Conservation (phyloP, 306 rosid genomes). For the Trifolium subterraneum region DNA sequence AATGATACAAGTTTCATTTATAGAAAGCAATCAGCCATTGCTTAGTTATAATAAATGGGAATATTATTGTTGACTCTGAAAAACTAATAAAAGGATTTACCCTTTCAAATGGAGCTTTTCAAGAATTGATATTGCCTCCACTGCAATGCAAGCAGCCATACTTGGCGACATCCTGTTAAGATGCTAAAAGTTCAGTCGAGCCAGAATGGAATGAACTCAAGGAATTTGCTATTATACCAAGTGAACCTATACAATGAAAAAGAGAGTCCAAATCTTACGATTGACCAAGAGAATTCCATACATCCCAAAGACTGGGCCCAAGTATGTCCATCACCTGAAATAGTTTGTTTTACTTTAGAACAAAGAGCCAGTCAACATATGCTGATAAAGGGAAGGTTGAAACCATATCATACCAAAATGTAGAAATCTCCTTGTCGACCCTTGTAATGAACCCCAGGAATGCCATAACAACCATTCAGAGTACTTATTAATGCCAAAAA, state of each 20-base stretch:
- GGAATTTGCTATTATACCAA: slow-evolving; percentile 6
- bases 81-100: slow-evolving; percentile 47
- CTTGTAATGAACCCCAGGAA: slow-evolving; percentile 92
- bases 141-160: slow-evolving; percentile 96
- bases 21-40: slow-evolving; percentile 14
- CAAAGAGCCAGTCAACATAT: slow-evolving; percentile 25
- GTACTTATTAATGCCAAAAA: slow-evolving; percentile 54
- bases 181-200: slow-evolving; percentile 40
- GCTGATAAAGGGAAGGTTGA: slow-evolving; percentile 34
- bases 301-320: slow-evolving; percentile 97
- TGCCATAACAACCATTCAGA: slow-evolving; percentile 88
- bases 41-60: slow-evolving; percentile 31
- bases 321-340: slow-evolving; percentile 96
- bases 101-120: slow-evolving; percentile 96
- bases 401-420: slow-evolving; percentile 77
- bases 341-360: slow-evolving; percentile 46
- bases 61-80: not conserved
- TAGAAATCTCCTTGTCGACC: slow-evolving; percentile 97
- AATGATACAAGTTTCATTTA: slow-evolving; percentile 24
- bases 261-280: slow-evolving; percentile 58
- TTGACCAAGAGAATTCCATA: slow-evolving; percentile 88
- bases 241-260: slow-evolving; percentile 23
- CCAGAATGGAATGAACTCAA: not conserved
- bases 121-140: slow-evolving; percentile 95
- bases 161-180: slow-evolving; percentile 80